phyloP scores from a whole-genome alignment of 805 yeast genomes.

The Allodekkera sacchari region DNA sequence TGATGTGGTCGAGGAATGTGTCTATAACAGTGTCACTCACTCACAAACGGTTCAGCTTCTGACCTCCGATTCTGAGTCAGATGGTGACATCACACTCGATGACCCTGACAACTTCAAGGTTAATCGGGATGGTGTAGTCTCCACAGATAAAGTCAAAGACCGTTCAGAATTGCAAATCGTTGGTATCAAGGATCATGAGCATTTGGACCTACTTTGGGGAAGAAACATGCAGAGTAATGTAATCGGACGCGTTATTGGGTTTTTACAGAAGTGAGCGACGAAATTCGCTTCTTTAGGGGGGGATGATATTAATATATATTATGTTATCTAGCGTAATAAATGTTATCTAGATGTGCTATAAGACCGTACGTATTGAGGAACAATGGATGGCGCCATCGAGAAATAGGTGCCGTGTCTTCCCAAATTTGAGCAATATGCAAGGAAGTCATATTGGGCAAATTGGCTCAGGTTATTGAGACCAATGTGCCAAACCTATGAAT shows the following conservation, averaged over 20 bases:
- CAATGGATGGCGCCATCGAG: no score
- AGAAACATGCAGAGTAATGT: conserved; percentile 45
- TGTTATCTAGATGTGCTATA: no score
- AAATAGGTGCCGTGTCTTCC: no score
- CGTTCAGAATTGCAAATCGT: conserved; percentile 20
- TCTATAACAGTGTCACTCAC: not conserved
- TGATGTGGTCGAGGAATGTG: conserved; percentile 2
- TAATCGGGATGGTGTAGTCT: not conserved
- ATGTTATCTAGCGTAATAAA: no score
- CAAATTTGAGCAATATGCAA: no score
- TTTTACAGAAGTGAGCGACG: conserved; percentile 9
- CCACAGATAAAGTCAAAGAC: conserved; percentile 11
- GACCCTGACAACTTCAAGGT: conserved; percentile 1
- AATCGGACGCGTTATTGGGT: conserved; percentile 30
- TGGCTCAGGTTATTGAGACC: no score
- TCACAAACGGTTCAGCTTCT: not conserved
- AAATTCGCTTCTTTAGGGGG: no score
- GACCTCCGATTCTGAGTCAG: no score
- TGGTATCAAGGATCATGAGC: conserved; percentile 70
- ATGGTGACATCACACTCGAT: not conserved
- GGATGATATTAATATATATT: no score
- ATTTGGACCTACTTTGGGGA: conserved; percentile 94
- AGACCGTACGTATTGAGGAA: no score
- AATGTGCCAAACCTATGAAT: no score
- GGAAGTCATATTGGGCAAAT: no score